These are phyloP conservation scores for Scedosporium apiospermum DNA, from an alignment of 2,329 filamentous ascomycete genomes.

Conservation along the genomic window DNA sequence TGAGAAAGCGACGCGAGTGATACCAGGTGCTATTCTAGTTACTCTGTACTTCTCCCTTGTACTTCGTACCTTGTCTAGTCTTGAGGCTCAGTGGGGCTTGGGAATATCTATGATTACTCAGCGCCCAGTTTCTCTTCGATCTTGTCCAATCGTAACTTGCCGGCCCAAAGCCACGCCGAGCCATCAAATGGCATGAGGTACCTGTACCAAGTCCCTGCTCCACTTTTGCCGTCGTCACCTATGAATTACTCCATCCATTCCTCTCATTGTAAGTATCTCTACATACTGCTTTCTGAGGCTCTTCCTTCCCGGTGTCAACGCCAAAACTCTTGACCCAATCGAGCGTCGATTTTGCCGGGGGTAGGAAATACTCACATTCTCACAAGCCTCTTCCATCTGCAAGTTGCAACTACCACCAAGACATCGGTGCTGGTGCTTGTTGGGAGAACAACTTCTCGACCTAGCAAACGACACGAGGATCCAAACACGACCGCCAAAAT, in stretches of 20 bases:
- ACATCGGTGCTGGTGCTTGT: neutral
- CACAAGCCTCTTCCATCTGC: neutral
- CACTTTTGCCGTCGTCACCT: no score
- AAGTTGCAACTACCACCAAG: neutral
- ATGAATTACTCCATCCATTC: no score
- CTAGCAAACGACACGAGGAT: neutral
- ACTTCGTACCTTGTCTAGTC: no score
- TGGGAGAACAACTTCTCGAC: neutral
- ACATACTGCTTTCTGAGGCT: neutral
- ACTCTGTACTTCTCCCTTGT: no score
- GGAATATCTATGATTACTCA: no score
- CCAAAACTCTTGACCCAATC: neutral
- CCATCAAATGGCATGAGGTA: no score
- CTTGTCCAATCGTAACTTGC: no score
- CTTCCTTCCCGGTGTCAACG: neutral
- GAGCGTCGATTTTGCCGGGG: neutral
- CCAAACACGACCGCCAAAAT: neutral
- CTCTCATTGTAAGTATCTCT: no score
- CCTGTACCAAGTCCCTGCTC: no score
- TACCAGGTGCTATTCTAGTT: neutral
- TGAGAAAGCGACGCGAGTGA: neutral
- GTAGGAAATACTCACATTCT: neutral
- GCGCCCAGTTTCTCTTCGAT: no score
- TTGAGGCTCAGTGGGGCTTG: no score
- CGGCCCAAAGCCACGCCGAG: no score